Percentiles rank a stretch among this genome's conserved stretches.
Evolutionary conservation across 441 rosid genomes (phyloP).

Genomic region (Arabidopsis lyrata): DNA sequence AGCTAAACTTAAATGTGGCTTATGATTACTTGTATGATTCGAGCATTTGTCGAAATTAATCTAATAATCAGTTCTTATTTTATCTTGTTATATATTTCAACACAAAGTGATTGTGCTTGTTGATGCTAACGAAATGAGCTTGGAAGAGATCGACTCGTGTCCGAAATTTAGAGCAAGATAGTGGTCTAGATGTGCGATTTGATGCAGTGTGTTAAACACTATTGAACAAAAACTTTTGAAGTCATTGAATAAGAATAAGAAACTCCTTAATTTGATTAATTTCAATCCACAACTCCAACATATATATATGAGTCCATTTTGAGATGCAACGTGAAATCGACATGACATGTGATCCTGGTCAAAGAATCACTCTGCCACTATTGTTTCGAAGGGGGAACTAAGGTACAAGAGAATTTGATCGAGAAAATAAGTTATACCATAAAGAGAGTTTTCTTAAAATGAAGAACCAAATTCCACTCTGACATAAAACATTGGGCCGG

Average conservation of each 20-base stretch:
- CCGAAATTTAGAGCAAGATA: not conserved
- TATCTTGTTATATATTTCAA: not conserved
- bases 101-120: not conserved
- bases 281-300: not conserved
- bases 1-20: not conserved
- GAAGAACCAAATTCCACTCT: not conserved
- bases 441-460: not conserved
- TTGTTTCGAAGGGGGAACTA: not conserved
- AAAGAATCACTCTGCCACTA: constrained; percentile 2
- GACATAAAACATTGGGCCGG: not conserved
- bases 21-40: constrained; percentile 37
- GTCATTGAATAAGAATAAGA: not conserved
- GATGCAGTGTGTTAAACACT: not conserved
- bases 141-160: not conserved
- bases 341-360: constrained; percentile 21
- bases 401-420: not conserved
- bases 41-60: constrained; percentile 19
- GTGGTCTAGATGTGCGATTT: not conserved
- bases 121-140: not conserved
- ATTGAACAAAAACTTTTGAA: not conserved
- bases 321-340: constrained; percentile 9
- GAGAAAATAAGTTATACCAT: not conserved
- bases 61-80: constrained; percentile 19
- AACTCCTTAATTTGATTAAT: not conserved
- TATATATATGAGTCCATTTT: not conserved